Conservation (phyloP, 2,329 filamentous ascomycete genomes). For the Dothistroma septosporum region DNA sequence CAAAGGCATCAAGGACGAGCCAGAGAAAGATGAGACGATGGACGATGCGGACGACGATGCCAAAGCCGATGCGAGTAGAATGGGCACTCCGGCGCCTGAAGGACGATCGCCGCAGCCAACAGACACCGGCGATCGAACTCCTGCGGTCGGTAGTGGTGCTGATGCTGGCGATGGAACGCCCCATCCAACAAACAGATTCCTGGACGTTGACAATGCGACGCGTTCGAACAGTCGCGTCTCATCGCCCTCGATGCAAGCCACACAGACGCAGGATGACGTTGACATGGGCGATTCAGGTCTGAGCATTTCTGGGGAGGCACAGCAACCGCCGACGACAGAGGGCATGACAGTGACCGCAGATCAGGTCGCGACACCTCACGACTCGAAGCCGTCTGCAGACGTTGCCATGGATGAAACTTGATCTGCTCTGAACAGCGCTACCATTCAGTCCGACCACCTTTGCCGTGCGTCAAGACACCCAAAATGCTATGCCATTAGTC, state of each 20-base stretch:
- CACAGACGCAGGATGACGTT: conserved; percentile 25
- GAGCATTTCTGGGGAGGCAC: conserved; percentile 7
- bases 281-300: conserved; percentile 27
- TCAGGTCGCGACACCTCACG: background rate
- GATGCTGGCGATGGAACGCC: conserved; percentile 19
- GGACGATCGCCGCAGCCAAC: conserved; percentile 28
- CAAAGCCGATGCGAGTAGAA: conserved; percentile 42
- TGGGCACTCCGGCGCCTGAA: conserved; percentile 45
- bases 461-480: background rate
- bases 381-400: background rate
- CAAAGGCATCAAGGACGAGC: conserved; percentile 87
- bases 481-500: conserved; percentile 7
- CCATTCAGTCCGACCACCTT: background rate
- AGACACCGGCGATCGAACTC: conserved; percentile 35
- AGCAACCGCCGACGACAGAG: conserved; percentile 11
- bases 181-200: conserved; percentile 27
- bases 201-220: conserved; percentile 28
- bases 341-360: conserved; percentile 21
- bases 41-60: conserved; percentile 41
- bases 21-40: conserved; percentile 59
- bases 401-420: conserved; percentile 8
- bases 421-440: background rate
- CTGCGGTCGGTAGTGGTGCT: conserved; percentile 36
- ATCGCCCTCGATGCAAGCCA: conserved; percentile 22
- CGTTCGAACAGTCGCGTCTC: conserved; percentile 22